Evolutionary conservation across 1,284 basidiomycete species (phyloP).

Genomic region (Amylostereum areolatum): DNA sequence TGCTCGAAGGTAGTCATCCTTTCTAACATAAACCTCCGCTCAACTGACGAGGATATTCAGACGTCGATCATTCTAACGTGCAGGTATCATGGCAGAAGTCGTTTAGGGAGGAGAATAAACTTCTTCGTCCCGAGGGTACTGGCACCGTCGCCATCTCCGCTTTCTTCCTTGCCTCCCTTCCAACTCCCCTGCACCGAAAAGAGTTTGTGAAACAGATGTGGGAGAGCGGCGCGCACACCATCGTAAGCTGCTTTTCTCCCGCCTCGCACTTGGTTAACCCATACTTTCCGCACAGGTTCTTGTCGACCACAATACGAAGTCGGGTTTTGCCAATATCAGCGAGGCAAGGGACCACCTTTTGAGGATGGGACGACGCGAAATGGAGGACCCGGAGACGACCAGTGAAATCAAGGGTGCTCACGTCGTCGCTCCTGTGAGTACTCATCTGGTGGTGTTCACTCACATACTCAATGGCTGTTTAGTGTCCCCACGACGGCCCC

Average conservation of each 20-base stretch:
- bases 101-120: slow-evolving; percentile 41
- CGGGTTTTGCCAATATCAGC: slow-evolving; percentile 80
- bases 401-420: slow-evolving; percentile 52
- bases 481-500: slow-evolving; percentile 89
- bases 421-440: slow-evolving; percentile 74
- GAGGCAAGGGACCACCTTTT: slow-evolving; percentile 80
- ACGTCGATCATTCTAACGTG: slow-evolving; percentile 37
- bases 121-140: slow-evolving; percentile 31
- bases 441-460: slow-evolving; percentile 13
- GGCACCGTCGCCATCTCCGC: slow-evolving; percentile 77
- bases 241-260: slow-evolving; percentile 40
- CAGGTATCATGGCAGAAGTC: slow-evolving; percentile 50
- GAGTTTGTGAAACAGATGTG: slow-evolving; percentile 79
- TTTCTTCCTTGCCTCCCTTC: slow-evolving; percentile 75
- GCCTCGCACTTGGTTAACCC: slow-evolving; percentile 12
- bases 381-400: slow-evolving; percentile 36
- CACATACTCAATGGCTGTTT: slow-evolving; percentile 11
- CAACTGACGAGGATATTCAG: slow-evolving; percentile 26
- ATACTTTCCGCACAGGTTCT: slow-evolving; percentile 52
- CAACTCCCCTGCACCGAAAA: slow-evolving; percentile 57
- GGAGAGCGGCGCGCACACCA: slow-evolving; percentile 80
- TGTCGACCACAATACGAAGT: slow-evolving; percentile 77
- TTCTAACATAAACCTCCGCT: slow-evolving; percentile 1
- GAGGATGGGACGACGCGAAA: slow-evolving; percentile 55
- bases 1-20: slow-evolving; percentile 45